Percentiles rank a stretch among this genome's conserved stretches.
These are phyloP conservation scores for Sicyos edulis DNA, from an alignment of 306 rosid genomes.

Conservation along the genomic window DNA sequence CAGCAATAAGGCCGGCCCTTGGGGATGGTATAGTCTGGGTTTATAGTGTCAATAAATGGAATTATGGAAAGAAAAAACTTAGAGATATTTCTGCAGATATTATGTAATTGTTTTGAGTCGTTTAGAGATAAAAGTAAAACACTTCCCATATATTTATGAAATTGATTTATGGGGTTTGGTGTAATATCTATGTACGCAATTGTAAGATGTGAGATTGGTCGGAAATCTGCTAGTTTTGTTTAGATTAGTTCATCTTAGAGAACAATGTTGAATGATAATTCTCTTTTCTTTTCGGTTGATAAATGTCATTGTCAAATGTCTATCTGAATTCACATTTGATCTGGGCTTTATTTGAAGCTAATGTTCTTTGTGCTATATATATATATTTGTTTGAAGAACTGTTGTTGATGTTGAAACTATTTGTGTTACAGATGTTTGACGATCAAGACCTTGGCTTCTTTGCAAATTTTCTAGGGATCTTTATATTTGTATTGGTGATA, in stretches of 20 bases:
- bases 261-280: too few species aligned
- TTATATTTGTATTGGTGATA: conserved; percentile 77
- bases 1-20: too few species aligned
- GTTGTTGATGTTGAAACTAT: background rate
- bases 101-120: background rate
- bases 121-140: background rate
- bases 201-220: background rate
- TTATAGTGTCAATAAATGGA: too few species aligned
- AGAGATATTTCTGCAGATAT: background rate
- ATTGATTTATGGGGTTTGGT: background rate
- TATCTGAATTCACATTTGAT: too few species aligned
- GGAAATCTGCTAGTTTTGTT: background rate
- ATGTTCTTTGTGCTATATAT: background rate
- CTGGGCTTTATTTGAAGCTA: background rate
- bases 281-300: background rate
- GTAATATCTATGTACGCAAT: background rate
- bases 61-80: background rate
- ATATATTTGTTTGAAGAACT: conserved; percentile 6
- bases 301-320: too few species aligned
- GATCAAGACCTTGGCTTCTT: conserved; percentile 91
- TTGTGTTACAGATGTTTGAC: conserved; percentile 61
- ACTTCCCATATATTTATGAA: background rate
- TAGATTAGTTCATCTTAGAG: background rate
- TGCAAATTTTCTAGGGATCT: conserved; percentile 89
- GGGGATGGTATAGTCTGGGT: too few species aligned